Conservation (phyloP, 371 early-diverging fungal genomes). For the Apophysomyces variabilis region DNA sequence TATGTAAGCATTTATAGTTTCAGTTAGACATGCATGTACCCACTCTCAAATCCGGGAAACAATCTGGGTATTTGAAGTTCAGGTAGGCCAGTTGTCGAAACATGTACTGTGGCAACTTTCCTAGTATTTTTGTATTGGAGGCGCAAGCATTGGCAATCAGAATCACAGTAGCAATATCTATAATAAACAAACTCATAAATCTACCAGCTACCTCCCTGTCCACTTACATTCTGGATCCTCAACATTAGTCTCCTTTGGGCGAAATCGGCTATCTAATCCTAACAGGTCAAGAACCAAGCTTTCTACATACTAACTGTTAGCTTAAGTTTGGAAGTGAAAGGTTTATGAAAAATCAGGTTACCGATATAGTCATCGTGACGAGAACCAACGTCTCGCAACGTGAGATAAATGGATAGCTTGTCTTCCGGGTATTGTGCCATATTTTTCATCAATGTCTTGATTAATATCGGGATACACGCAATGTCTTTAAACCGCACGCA, state of each 20-base stretch:
- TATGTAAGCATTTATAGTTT: background rate
- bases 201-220: background rate
- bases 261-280: conserved; percentile 64
- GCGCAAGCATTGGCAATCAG: conserved; percentile 72
- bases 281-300: conserved; percentile 60
- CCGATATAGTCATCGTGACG: conserved; percentile 65
- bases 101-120: conserved; percentile 68
- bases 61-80: conserved; percentile 69
- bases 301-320: conserved; percentile 20
- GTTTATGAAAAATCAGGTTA: background rate
- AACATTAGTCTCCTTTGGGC: conserved; percentile 70
- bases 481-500: conserved; percentile 41
- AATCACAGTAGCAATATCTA: conserved; percentile 73
- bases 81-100: conserved; percentile 76
- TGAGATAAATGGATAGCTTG: conserved; percentile 65
- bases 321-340: too few relatives aligned
- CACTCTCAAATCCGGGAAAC: conserved; percentile 66
- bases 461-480: conserved; percentile 44
- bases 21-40: background rate
- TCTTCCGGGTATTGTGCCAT: conserved; percentile 73
- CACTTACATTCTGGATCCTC: conserved; percentile 65
- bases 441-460: conserved; percentile 60
- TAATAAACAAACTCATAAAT: background rate
- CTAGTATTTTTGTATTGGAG: conserved; percentile 50
- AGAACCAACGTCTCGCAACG: conserved; percentile 65